Evolutionary conservation across 1,139 yeast genomes (phyloP), one percentile per base, ranked within the genome.

Genomic region (Yamadazyma membranifaciens): DNA sequence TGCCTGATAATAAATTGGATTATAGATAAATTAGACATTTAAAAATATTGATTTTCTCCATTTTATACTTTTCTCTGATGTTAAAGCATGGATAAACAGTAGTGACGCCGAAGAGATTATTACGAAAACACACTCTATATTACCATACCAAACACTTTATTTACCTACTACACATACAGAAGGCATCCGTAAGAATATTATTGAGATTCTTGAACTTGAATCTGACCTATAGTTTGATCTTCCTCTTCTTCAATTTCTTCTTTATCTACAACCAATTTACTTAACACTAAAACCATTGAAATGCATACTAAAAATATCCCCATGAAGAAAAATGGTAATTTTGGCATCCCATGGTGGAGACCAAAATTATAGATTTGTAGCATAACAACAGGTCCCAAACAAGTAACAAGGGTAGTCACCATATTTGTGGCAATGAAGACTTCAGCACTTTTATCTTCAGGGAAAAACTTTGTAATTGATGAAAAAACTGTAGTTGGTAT

Each of bases 351-450:
- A 14, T 37, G 40, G 5, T 32, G 26, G 9, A 48, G 25, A 2
- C 47, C 45, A 17, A 29, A 34, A 20, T 54, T 64, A 50, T 63
- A 65, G 13, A 60, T 13, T 6, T 53, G 48, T 33, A 63, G 43
- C 34, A 58, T 30, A 0, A 53, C 20, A 13, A 57, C 36, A 1
- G 69, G 69, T 5, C 49, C 41, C 1, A 55, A 32, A 17, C 62
- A 41, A 12, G 49, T 39, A 16, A 55, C 41, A 4, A 56, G 12
- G 44, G 59, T 61, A 10, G 33, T 16, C 4, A 44, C 10, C 14
- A 44, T 31, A 15, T 25, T 32, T 26, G 44, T 36, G 9, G 48
- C 37, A 33, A 43, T 32, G 22, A 42, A 36, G 4, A 45, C 43
- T 27, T 46, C 48, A 20, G 44, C 44, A 9, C 39, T 36, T 11